phyloP scores from a whole-genome alignment of 2,329 filamentous ascomycete species.

The Metarhizium guizhouense region DNA sequence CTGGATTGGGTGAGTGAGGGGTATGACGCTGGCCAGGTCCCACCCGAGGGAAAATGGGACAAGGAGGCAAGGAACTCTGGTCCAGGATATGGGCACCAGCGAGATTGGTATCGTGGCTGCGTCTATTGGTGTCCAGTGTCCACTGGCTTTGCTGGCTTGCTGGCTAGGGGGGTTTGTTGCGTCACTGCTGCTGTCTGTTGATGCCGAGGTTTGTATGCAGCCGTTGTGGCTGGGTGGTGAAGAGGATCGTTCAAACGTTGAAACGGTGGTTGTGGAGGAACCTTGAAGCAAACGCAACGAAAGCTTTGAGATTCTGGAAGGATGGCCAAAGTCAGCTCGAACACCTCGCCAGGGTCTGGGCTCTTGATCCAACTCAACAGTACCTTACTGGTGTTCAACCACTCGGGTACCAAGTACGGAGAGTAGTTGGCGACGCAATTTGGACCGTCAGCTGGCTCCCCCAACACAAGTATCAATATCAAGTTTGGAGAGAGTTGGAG shows the following conservation, averaged over 20 bases:
- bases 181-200: neutral
- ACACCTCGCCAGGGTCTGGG: neutral
- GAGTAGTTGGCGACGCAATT: no score
- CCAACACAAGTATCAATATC: no score
- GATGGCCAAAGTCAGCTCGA: neutral
- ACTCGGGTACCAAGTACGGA: no score
- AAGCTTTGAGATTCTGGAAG: neutral
- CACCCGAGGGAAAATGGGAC: slow-evolving; percentile 1
- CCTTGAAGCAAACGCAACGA: neutral
- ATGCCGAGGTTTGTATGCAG: neutral
- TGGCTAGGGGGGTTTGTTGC: neutral
- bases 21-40: slow-evolving; percentile 5
- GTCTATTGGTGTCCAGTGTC: neutral
- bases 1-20: slow-evolving; percentile 1
- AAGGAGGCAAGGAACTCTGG: neutral
- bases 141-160: neutral
- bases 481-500: no score
- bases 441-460: no score
- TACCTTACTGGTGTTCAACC: no score
- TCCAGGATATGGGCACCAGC: neutral
- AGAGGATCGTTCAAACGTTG: neutral
- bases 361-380: neutral
- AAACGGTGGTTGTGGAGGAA: neutral
- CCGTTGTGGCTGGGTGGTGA: neutral
- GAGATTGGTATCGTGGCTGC: neutral